Evolutionary conservation across 148 eudicot species (phyloP).

Genomic region (Vaccinium corymbosum): DNA sequence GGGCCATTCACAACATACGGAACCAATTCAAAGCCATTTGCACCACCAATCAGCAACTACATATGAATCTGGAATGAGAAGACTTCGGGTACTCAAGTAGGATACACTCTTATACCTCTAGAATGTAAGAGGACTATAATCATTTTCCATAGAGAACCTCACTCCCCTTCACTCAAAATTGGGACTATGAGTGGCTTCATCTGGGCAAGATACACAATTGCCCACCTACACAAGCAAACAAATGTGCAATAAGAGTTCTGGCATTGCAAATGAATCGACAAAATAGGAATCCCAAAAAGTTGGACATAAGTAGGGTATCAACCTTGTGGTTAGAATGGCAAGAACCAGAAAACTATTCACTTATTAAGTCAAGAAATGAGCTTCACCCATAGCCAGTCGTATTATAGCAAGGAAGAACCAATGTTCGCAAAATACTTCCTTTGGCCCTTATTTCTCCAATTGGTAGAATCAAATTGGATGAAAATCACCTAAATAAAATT

Average conservation of each 20-base stretch:
- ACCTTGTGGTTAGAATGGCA: background rate
- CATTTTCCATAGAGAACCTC: slow-evolving; percentile 20
- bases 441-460: background rate
- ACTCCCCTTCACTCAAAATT: slow-evolving; percentile 78
- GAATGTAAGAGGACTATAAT: slow-evolving; percentile 19
- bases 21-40: slow-evolving; percentile 23
- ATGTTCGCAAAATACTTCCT: background rate
- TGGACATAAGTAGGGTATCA: background rate
- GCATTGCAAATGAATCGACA: background rate
- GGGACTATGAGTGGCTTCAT: slow-evolving; percentile 96
- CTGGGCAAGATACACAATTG: slow-evolving; percentile 93
- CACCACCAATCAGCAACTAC: slow-evolving; percentile 28
- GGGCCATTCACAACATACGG: slow-evolving; percentile 13
- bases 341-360: background rate
- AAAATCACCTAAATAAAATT: background rate
- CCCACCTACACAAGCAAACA: slow-evolving; percentile 67
- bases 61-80: slow-evolving; percentile 35
- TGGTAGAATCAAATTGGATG: background rate
- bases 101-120: slow-evolving; percentile 24
- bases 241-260: background rate
- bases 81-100: slow-evolving; percentile 19
- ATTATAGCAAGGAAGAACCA: background rate
- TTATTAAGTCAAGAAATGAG: background rate
- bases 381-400: background rate
- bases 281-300: background rate